phyloP scores from a whole-genome alignment of 768 basidiomycete genomes.

The Auricularia sp. region DNA sequence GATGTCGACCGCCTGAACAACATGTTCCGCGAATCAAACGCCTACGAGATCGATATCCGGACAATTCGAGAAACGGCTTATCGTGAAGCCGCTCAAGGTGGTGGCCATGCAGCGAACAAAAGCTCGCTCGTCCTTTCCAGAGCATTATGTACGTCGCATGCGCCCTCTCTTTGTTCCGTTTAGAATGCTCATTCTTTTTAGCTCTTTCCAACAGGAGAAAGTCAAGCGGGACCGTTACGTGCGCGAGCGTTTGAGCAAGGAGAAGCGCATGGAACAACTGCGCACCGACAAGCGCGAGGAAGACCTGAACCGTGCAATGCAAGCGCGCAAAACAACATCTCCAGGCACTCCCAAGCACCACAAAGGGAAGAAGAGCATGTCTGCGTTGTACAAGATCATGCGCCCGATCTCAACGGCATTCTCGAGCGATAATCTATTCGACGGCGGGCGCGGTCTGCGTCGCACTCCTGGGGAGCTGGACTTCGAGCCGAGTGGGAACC shows the following conservation, averaged over 20 bases:
- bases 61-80: slow-evolving; percentile 66
- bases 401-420: slow-evolving; percentile 84
- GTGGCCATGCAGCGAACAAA: slow-evolving; percentile 34
- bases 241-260: slow-evolving; percentile 59
- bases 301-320: slow-evolving; percentile 64
- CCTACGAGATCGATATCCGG: slow-evolving; percentile 57
- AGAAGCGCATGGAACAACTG: slow-evolving; percentile 66
- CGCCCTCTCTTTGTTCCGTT: neutral
- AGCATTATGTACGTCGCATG: slow-evolving; percentile 30
- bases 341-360: slow-evolving; percentile 49
- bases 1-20: slow-evolving; percentile 69
- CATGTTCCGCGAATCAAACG: slow-evolving; percentile 58
- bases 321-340: slow-evolving; percentile 38
- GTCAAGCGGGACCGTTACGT: slow-evolving; percentile 64
- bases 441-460: slow-evolving; percentile 30
- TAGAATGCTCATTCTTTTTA: neutral
- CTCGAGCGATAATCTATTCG: slow-evolving; percentile 45
- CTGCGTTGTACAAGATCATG: slow-evolving; percentile 76
- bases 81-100: slow-evolving; percentile 42
- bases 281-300: slow-evolving; percentile 67
- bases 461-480: slow-evolving; percentile 66
- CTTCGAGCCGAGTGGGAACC: slow-evolving; percentile 62
- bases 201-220: slow-evolving; percentile 62
- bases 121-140: slow-evolving; percentile 55
- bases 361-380: slow-evolving; percentile 80